These are phyloP conservation scores for Bruguiera hainesii DNA, from an alignment of 441 rosid genomes.

Conservation along the genomic window DNA sequence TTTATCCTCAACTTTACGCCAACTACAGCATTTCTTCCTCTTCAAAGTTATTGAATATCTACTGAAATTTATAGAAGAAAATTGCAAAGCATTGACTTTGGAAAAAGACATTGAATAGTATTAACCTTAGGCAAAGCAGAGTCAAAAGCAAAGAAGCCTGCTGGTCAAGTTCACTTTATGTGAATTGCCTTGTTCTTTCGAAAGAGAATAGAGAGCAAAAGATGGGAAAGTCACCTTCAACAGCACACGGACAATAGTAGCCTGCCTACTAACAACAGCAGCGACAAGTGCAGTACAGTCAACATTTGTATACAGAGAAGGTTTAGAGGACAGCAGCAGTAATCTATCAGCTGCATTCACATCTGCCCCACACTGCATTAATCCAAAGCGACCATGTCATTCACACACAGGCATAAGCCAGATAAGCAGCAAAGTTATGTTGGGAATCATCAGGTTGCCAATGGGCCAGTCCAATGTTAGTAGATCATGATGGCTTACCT, in stretches of 20 bases:
- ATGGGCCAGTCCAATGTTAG: background rate
- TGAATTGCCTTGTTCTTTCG: too few species aligned
- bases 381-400: conserved; percentile 14
- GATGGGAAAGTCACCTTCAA: conserved; percentile 50
- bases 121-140: too few species aligned
- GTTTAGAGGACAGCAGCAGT: conserved; percentile 78
- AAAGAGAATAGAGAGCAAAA: background rate
- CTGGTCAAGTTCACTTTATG: too few species aligned
- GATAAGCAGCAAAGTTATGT: too few species aligned
- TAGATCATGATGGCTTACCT: conserved; percentile 36
- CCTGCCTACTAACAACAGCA: conserved; percentile 85
- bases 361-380: conserved; percentile 78
- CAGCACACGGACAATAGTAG: conserved; percentile 55
- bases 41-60: too few species aligned
- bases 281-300: conserved; percentile 89
- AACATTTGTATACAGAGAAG: conserved; percentile 79
- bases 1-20: too few species aligned
- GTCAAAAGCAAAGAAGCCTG: too few species aligned
- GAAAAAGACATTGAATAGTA: too few species aligned
- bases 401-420: background rate
- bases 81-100: too few species aligned
- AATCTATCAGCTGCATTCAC: conserved; percentile 57
- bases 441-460: too few species aligned
- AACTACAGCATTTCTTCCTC: too few species aligned
- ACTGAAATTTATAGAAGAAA: too few species aligned